Percentiles rank a stretch among this genome's conserved stretches.
Evolutionary conservation across 352 stramenopile genomes (phyloP).

Genomic region (Globisporangium okanoganense): DNA sequence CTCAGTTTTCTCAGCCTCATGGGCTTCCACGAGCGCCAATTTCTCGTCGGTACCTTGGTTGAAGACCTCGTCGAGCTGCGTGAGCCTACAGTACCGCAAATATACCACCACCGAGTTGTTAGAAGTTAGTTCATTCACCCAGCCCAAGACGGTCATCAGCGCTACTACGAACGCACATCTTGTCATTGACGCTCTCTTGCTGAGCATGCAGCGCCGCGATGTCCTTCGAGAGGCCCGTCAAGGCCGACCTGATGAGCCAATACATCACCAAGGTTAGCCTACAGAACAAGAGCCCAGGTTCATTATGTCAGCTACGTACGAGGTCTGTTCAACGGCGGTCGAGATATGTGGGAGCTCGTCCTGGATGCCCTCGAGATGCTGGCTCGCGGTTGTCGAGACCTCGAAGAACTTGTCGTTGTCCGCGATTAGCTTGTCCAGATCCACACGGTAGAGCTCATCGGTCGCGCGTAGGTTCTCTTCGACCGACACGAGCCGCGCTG

Average conservation of each 20-base stretch:
- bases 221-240: slow-evolving; percentile 37
- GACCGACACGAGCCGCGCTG: slow-evolving; percentile 35
- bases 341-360: slow-evolving; percentile 37
- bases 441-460: slow-evolving; percentile 44
- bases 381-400: slow-evolving; percentile 40
- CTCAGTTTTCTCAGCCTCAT: slow-evolving; percentile 26
- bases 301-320: slow-evolving; percentile 20
- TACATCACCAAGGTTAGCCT: too few relatives aligned
- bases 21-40: slow-evolving; percentile 28
- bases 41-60: slow-evolving; percentile 45
- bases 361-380: slow-evolving; percentile 55
- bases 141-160: neutral
- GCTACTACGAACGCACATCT: slow-evolving; percentile 26
- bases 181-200: slow-evolving; percentile 28
- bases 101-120: neutral
- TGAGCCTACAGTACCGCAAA: slow-evolving; percentile 12
- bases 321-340: slow-evolving; percentile 30
- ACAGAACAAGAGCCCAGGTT: too few relatives aligned
- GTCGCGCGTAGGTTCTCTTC: slow-evolving; percentile 40
- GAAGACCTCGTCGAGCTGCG: slow-evolving; percentile 35
- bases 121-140: neutral
- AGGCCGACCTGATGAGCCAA: slow-evolving; percentile 24
- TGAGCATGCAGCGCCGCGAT: slow-evolving; percentile 42
- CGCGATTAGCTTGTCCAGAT: slow-evolving; percentile 37
- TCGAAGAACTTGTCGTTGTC: slow-evolving; percentile 63